These are phyloP conservation scores for Clausena lansium DNA, from an alignment of 345 rosid genomes.

Conservation along the genomic window DNA sequence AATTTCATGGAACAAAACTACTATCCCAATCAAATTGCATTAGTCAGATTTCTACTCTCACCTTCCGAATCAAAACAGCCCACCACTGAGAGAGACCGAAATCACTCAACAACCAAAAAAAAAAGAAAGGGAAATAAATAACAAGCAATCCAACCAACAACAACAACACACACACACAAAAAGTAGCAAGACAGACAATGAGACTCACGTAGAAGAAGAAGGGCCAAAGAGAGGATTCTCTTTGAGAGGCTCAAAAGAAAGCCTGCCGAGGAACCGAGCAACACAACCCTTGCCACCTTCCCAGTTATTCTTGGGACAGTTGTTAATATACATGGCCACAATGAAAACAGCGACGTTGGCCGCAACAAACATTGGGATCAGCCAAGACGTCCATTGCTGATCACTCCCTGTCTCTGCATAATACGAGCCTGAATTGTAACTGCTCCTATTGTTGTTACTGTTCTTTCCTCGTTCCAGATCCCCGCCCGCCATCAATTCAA, in stretches of 20 bases:
- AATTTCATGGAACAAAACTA: background rate
- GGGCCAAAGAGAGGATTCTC: slow-evolving; percentile 97
- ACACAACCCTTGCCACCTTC: slow-evolving; percentile 52
- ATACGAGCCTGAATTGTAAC: slow-evolving; percentile 23
- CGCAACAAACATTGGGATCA: slow-evolving; percentile 73
- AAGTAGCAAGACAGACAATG: background rate
- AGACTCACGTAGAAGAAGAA: slow-evolving; percentile 75
- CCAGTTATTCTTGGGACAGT: slow-evolving; percentile 64
- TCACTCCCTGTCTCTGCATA: slow-evolving; percentile 37
- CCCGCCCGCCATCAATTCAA: slow-evolving; percentile 42
- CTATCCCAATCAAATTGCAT: background rate
- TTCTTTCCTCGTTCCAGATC: slow-evolving; percentile 67
- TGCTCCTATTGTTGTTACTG: slow-evolving; percentile 13
- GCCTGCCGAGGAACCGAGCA: slow-evolving; percentile 69
- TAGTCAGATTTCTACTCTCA: background rate
- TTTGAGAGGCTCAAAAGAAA: slow-evolving; percentile 80
- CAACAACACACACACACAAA: background rate
- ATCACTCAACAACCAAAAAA: rapidly evolving
- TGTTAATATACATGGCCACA: slow-evolving; percentile 74
- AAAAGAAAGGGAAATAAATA: background rate
- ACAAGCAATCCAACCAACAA: background rate
- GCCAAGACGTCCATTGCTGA: slow-evolving; percentile 86
- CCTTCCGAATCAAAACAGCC: background rate
- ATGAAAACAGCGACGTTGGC: slow-evolving; percentile 71
- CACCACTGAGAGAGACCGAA: background rate